Conservation (phyloP, 1,139 yeast genomes). For the Lodderomyces theae region DNA sequence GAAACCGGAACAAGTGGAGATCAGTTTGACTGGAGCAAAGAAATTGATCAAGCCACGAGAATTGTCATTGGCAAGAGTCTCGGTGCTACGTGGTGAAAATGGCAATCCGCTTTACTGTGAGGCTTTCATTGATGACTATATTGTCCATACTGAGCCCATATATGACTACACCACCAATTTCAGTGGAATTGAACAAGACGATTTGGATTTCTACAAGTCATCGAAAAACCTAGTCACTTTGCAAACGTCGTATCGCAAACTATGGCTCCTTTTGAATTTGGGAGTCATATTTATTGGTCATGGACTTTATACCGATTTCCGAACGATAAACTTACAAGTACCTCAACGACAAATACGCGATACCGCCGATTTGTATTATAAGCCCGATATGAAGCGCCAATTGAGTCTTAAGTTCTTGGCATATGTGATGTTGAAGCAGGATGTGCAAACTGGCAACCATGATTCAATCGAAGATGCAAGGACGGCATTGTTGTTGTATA, state of each 20-base stretch:
- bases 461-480: constrained; percentile 96
- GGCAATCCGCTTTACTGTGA: constrained; percentile 37
- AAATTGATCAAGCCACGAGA: constrained; percentile 71
- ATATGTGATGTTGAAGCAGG: constrained; percentile 67
- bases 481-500: constrained; percentile 77
- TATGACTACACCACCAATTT: constrained; percentile 85
- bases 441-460: constrained; percentile 90
- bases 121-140: constrained; percentile 92
- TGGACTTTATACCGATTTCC: constrained; percentile 85
- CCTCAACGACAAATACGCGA: constrained; percentile 85
- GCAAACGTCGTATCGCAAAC: constrained; percentile 80
- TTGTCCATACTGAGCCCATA: constrained; percentile 68
- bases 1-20: constrained; percentile 76
- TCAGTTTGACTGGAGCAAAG: constrained; percentile 64
- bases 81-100: constrained; percentile 75
- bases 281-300: constrained; percentile 97
- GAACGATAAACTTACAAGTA: constrained; percentile 87
- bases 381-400: constrained; percentile 67
- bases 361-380: constrained; percentile 76
- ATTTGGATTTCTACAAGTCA: constrained; percentile 72
- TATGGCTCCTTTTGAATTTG: constrained; percentile 83
- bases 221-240: constrained; percentile 69
- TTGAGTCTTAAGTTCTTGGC: constrained; percentile 88
- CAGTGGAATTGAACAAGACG: constrained; percentile 93
- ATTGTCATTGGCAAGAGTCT: constrained; percentile 81